These are phyloP conservation scores for Bertia moriformis DNA, from an alignment of 2,329 filamentous ascomycete species.

Conservation along the genomic window DNA sequence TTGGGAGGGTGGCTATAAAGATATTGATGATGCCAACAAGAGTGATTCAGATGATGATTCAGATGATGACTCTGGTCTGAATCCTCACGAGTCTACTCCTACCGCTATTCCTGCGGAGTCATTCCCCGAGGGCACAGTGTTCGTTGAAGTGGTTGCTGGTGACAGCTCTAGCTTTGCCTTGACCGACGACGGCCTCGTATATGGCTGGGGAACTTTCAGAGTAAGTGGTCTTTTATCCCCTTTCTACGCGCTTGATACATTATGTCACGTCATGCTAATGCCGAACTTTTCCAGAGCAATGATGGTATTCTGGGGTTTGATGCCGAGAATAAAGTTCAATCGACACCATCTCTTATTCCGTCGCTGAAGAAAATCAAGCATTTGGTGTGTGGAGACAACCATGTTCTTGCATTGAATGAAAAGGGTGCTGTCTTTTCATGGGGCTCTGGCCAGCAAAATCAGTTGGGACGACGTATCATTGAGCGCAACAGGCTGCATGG, in stretches of 20 bases:
- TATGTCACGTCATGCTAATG: conserved; percentile 8
- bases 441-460: conserved; percentile 49
- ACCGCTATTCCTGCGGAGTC: conserved; percentile 38
- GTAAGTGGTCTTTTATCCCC: conserved; percentile 22
- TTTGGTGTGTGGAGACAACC: conserved; percentile 39
- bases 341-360: conserved; percentile 33
- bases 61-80: conserved; percentile 51
- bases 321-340: conserved; percentile 6
- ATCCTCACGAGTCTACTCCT: conserved; percentile 59
- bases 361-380: conserved; percentile 37
- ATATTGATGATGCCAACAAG: neutral
- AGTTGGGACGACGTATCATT: conserved; percentile 34
- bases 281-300: conserved; percentile 5
- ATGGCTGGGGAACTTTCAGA: conserved; percentile 74
- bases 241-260: too few species aligned
- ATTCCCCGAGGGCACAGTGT: conserved; percentile 47
- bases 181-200: conserved; percentile 61
- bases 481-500: conserved; percentile 9
- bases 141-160: conserved; percentile 53
- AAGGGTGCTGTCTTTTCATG: conserved; percentile 42
- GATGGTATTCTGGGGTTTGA: conserved; percentile 6
- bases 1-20: conserved; percentile 1
- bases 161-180: conserved; percentile 66
- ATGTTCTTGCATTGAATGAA: conserved; percentile 38
- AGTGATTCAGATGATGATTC: conserved; percentile 22